Evolutionary conservation across 2,329 filamentous ascomycete genomes (phyloP), one percentile per base, ranked within the genome.

Genomic region (Davidsoniella eucalypti): DNA sequence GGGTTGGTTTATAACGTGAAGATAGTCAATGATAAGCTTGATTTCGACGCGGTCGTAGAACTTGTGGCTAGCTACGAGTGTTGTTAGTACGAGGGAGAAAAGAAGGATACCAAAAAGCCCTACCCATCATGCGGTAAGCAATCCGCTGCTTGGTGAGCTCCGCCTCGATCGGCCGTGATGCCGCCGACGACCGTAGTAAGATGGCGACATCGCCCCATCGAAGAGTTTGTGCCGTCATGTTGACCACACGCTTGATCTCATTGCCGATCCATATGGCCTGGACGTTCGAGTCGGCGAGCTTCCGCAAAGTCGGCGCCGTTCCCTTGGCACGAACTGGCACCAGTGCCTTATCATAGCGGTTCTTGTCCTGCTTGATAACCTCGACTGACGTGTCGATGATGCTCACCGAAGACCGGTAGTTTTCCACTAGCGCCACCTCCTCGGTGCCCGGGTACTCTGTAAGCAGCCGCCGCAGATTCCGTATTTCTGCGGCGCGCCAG

Each of bases 31-130:
- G 0, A 96, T 62, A 5, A 87, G 72, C 62, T 92, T 93, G 60
- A 96, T 82, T 61, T 98, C 90, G 2, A 78, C 75, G 47, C 92
- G 79, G 57, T 98, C 92, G 59, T 93, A 96, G 62, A 98, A 98
- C 52, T 85, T 84, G 55, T 79, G 77, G 2, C 92, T 90, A 37
- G 50, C 54, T 55, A 23, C 10, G 23, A 7, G 21, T 45, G 25
- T 10, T 29, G 52, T 52, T 51, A 49, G 23, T 23, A 21, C n/a
- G 26, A 36, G 6, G 23, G 9, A 6, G 3, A 9, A 46, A 3
- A n/a, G 18, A 4, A 8, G 4, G 12, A 38, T 12, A 16, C 36
- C 2, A 16, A 6, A 17, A 16, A 7, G 4, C 47, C 48, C 37
- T 38, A 54, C 77, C 90, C 47, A 96, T 81, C 88, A 96, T 95